Evolutionary conservation across 257 asterid genomes (phyloP), one percentile per base, ranked within the genome.

Genomic region (Anisodus acutangulus): DNA sequence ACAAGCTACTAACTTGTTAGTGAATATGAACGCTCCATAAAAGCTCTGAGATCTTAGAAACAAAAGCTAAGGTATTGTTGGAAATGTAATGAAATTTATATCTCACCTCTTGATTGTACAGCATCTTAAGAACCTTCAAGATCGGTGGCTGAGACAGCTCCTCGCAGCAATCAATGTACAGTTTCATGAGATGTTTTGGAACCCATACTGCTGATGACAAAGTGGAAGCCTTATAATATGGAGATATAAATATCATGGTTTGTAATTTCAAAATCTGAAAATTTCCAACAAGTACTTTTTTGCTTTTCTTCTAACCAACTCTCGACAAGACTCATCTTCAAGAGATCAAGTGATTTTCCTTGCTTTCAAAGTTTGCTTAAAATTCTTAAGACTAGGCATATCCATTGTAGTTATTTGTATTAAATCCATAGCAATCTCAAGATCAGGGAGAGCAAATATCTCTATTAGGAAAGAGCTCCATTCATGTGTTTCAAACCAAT

Each of bases 61-160:
- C 49, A 78, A 78, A 51, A 53, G 49, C 82, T 53, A 78, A 53
- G 49, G 43, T 76, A 53, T 31, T 53, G 49, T 78, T 26, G 64
- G 64, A 26, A 31, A 31, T 53, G 49, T 31, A 26, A 53, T 26
- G 49, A 78, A 31, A 35, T 47, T 51, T 39, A 67, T 72, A 84
- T 66, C 85, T 83, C 83, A 95, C 99, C 97, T 95, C 95, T 85
- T 91, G 87, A 82, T 89, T 92, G 83, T 92, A 97, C 93, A 97
- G 85, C 84, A 91, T 92, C 90, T 91, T 91, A 58, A 95, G 89
- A 82, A 97, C 92, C 76, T 91, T 91, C 92, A 91, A 54, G 86
- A 88, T 88, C 19, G 97, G 98, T 78, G 89, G 89, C 92, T 90
- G 94, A 37, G 92, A 89, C 74, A 89, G 88, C 85, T 89, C 92